A percentile compares a stretch with the other conserved stretches of the same genome.
These are phyloP conservation scores for Rosa rugosa DNA, from an alignment of 306 rosid genomes.

Conservation along the genomic window DNA sequence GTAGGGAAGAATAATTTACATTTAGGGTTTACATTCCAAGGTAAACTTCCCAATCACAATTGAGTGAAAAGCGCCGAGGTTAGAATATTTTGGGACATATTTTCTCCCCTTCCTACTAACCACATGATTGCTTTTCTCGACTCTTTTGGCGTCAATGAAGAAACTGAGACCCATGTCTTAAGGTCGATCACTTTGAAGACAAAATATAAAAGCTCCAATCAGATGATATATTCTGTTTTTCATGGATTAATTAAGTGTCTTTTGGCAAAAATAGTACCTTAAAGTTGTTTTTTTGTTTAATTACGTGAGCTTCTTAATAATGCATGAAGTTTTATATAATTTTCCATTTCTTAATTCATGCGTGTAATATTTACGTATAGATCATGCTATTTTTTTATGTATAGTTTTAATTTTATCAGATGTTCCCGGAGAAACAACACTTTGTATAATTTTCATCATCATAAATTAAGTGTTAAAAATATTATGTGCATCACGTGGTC, in stretches of 20 bases:
- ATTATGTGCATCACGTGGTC: not conserved
- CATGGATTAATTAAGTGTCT: not conserved
- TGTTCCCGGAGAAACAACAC: too few relatives aligned
- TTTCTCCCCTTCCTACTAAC: slow-evolving; percentile 34
- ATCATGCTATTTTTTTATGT: too few relatives aligned
- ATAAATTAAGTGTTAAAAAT: too few relatives aligned
- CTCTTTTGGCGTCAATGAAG: slow-evolving; percentile 16
- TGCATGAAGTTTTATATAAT: not conserved
- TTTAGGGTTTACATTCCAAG: too few relatives aligned
- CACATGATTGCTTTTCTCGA: slow-evolving; percentile 40
- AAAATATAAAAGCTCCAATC: not conserved
- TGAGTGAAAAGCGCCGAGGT: not conserved
- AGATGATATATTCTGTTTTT: not conserved
- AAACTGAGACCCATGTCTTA: not conserved
- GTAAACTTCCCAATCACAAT: not conserved
- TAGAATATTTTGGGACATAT: slow-evolving; percentile 34
- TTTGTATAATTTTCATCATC: too few relatives aligned
- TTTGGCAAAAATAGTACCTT: too few relatives aligned
- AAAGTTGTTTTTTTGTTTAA: too few relatives aligned
- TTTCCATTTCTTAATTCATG: too few relatives aligned
- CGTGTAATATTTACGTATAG: too few relatives aligned
- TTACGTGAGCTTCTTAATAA: not conserved
- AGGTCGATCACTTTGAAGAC: not conserved
- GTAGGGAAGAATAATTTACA: not conserved
- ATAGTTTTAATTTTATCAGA: too few relatives aligned